These are phyloP conservation scores for Mycena sanguinolenta DNA, from an alignment of 768 basidiomycete genomes.

Conservation along the genomic window DNA sequence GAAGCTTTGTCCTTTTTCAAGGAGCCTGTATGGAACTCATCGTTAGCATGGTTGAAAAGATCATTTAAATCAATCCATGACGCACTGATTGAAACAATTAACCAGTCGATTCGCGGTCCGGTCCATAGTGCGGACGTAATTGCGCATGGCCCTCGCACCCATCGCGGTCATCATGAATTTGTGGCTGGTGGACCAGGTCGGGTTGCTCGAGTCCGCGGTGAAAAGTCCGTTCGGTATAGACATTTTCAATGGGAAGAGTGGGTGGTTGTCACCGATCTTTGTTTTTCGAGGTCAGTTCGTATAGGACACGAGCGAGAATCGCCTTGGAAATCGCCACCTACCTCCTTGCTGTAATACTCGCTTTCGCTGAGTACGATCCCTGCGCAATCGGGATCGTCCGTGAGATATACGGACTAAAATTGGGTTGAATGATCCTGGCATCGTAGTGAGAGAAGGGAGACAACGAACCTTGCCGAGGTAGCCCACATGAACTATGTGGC, in stretches of 20 bases:
- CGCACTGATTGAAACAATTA: constrained; percentile 22
- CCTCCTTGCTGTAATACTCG: constrained; percentile 30
- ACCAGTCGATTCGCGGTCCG: constrained; percentile 27
- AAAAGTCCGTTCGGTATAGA: constrained; percentile 30
- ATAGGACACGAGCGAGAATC: background rate
- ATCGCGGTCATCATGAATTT: constrained; percentile 39
- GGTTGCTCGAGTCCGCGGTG: constrained; percentile 33
- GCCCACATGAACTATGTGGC: constrained; percentile 32
- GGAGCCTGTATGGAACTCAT: constrained; percentile 3
- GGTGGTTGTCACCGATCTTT: constrained; percentile 32
- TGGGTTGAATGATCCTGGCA: background rate
- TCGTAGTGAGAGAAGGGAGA: background rate
- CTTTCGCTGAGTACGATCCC: constrained; percentile 27
- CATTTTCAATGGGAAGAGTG: constrained; percentile 30
- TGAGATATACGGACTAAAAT: constrained; percentile 24
- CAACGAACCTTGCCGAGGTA: constrained; percentile 27
- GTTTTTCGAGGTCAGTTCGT: too few relatives aligned
- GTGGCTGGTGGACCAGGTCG: constrained; percentile 28
- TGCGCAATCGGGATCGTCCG: constrained; percentile 35
- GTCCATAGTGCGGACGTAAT: constrained; percentile 34
- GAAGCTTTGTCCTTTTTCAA: constrained; percentile 14
- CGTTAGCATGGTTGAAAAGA: background rate
- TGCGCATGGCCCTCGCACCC: constrained; percentile 33
- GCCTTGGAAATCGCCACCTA: background rate
- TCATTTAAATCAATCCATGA: too few relatives aligned